A percentile compares a stretch with the other conserved stretches of the same genome.
These are phyloP conservation scores for Globisporangium irregulare DNA, from an alignment of 352 stramenopile genomes.

Conservation along the genomic window DNA sequence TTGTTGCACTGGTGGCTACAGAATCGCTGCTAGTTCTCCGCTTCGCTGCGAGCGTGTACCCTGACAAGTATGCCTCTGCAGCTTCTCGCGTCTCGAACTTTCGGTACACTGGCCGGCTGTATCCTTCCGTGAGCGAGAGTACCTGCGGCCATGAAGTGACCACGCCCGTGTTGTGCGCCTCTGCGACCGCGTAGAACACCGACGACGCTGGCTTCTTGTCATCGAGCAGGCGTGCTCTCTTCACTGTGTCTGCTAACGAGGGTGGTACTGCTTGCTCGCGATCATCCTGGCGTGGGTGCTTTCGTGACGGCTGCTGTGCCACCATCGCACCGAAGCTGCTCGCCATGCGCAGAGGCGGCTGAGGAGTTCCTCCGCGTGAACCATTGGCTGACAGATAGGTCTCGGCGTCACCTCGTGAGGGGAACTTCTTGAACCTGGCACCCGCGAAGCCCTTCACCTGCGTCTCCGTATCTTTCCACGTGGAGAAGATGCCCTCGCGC, in stretches of 20 bases:
- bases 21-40: background rate
- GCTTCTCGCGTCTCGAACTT: conserved; percentile 30
- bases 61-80: conserved; percentile 23
- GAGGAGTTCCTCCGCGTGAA: background rate
- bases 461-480: conserved; percentile 43
- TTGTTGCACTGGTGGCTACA: background rate
- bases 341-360: background rate
- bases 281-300: conserved; percentile 1
- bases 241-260: background rate
- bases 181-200: conserved; percentile 33
- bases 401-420: conserved; percentile 39
- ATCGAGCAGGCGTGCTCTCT: background rate
- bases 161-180: conserved; percentile 34
- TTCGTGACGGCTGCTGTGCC: background rate
- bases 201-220: conserved; percentile 9
- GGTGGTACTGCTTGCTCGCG: conserved; percentile 3
- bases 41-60: conserved; percentile 1
- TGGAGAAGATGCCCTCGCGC: conserved; percentile 48
- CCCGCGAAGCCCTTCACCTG: conserved; percentile 57
- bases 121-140: conserved; percentile 27
- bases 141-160: conserved; percentile 35
- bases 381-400: conserved; percentile 32
- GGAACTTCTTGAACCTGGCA: conserved; percentile 67
- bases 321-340: background rate
- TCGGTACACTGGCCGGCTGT: conserved; percentile 23